These are phyloP conservation scores for Chlamydomonas sp. DNA, from an alignment of 139 green algal genomes.

Conservation along the genomic window DNA sequence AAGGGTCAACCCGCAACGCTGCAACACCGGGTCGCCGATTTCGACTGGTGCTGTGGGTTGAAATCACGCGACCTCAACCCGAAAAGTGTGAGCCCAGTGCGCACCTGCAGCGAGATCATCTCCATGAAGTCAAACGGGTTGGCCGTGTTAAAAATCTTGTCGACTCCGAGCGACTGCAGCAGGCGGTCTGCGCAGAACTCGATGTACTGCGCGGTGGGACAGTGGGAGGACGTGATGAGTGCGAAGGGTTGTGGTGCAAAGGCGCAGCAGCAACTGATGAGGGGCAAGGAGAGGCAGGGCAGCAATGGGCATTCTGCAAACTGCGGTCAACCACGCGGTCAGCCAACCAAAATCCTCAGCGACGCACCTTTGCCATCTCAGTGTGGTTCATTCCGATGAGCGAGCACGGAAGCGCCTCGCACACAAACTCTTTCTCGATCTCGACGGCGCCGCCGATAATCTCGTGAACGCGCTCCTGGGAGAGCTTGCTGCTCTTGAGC, in stretches of 20 bases:
- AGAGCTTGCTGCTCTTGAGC: conserved; percentile 72
- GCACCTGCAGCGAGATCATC: conserved; percentile 42
- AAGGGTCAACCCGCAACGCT: too few species aligned
- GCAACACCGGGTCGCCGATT: too few species aligned
- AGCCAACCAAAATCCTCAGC: too few species aligned
- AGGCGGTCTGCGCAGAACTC: conserved; percentile 72
- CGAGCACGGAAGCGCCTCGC: conserved; percentile 76
- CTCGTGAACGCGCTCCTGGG: conserved; percentile 24
- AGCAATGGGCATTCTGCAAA: too few species aligned
- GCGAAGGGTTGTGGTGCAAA: too few species aligned
- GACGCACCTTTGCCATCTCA: too few species aligned
- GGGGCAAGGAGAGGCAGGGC: too few species aligned
- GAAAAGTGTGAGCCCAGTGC: too few species aligned
- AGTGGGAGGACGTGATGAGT: conserved; percentile 65
- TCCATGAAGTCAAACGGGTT: conserved; percentile 95
- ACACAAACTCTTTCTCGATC: conserved; percentile 95
- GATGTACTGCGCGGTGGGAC: conserved; percentile 86
- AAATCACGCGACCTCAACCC: too few species aligned
- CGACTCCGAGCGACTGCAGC: conserved; percentile 15
- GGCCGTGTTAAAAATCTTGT: conserved; percentile 64
- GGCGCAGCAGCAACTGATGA: too few species aligned
- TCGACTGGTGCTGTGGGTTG: too few species aligned
- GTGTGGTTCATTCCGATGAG: conserved; percentile 85
- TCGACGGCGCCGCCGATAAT: conserved; percentile 68
- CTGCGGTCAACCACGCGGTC: too few species aligned